phyloP scores from a whole-genome alignment of 225 moss, liverwort and hornwort species.

The Rhytidiadelphus loreus region DNA sequence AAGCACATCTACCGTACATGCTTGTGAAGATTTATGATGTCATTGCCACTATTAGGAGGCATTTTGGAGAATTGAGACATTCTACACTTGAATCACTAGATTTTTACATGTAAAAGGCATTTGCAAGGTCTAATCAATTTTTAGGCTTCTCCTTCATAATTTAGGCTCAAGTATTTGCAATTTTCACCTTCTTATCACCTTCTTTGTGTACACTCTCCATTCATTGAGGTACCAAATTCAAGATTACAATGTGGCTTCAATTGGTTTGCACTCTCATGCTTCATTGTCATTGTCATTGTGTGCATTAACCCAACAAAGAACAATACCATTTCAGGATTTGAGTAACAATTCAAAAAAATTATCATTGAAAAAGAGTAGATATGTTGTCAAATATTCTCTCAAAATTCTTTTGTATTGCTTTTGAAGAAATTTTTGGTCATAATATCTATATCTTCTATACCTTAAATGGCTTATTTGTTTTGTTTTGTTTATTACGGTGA shows the following conservation, averaged over 20 bases:
- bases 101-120: fast-evolving
- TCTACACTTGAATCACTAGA: fast-evolving
- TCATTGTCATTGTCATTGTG: background rate
- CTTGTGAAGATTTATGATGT: fast-evolving
- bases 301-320: background rate
- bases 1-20: fast-evolving
- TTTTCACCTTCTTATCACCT: background rate
- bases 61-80: background rate
- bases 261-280: background rate
- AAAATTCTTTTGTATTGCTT: background rate
- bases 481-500: too few species aligned
- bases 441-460: too few species aligned
- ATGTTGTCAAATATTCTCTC: fast-evolving
- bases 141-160: fast-evolving
- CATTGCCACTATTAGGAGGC: fast-evolving
- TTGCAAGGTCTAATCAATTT: fast-evolving
- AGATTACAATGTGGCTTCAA: background rate
- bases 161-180: fast-evolving
- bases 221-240: background rate
- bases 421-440: background rate
- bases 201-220: background rate
- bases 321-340: background rate
- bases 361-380: background rate
- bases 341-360: background rate
- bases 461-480: too few species aligned